A percentile compares a stretch with the other conserved stretches of the same genome.
Evolutionary conservation across 441 rosid species (phyloP).

Genomic region (Eutrema salsugineum): DNA sequence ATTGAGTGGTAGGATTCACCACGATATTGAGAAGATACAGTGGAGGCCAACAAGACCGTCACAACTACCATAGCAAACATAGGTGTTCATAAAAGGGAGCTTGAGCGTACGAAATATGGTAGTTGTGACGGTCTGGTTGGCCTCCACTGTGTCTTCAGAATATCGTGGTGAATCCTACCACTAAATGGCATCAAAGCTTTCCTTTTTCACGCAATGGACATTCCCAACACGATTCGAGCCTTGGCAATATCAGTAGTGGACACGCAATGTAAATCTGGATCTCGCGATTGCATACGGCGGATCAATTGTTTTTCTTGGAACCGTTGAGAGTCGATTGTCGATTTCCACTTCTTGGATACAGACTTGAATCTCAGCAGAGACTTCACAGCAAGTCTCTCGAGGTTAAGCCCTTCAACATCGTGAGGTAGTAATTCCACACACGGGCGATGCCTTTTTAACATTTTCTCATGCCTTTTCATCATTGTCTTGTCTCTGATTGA

Average conservation of each 20-base stretch:
- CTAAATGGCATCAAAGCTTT: no score
- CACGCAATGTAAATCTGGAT: background rate
- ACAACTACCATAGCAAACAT: background rate
- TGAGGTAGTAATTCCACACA: background rate
- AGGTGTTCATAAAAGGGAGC: background rate
- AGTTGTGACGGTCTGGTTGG: no score
- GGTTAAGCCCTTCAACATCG: background rate
- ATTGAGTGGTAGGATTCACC: background rate
- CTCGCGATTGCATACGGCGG: background rate
- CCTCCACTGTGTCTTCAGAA: no score
- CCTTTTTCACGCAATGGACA: no score
- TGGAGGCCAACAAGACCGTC: background rate
- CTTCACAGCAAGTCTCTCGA: background rate
- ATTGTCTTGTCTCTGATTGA: no score
- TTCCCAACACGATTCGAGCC: background rate
- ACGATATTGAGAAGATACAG: background rate
- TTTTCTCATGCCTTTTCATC: background rate
- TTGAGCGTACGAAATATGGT: background rate
- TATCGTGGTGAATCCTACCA: no score
- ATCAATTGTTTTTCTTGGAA: background rate
- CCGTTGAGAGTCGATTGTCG: background rate
- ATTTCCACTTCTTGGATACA: background rate
- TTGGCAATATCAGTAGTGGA: no score
- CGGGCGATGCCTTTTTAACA: background rate
- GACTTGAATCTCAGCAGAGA: background rate